These are phyloP conservation scores for Sutorius australiensis DNA, from an alignment of 768 basidiomycete genomes.

Conservation along the genomic window DNA sequence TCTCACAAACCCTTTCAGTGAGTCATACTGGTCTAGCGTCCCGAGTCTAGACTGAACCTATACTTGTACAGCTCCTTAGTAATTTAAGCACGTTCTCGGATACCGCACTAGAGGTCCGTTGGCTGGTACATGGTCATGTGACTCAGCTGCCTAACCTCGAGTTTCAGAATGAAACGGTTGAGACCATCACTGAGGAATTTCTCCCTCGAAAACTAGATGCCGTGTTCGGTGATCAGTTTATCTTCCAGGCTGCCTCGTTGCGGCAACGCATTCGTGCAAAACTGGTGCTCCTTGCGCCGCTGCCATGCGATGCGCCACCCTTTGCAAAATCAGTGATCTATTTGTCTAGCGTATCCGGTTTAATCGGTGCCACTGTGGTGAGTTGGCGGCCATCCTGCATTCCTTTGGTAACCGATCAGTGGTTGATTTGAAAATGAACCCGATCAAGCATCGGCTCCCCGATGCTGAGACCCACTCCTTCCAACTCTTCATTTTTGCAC, in stretches of 20 bases:
- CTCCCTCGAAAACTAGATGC: slow-evolving; percentile 29
- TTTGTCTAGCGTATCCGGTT: slow-evolving; percentile 27
- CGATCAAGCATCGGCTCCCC: slow-evolving; percentile 21
- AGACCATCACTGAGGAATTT: slow-evolving; percentile 25
- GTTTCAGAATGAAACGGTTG: slow-evolving; percentile 20
- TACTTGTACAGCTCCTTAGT: slow-evolving; percentile 21
- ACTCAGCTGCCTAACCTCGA: neutral
- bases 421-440: slow-evolving; percentile 4
- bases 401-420: neutral
- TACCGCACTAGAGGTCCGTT: slow-evolving; percentile 18
- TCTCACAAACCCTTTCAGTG: slow-evolving; percentile 31
- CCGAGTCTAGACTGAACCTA: neutral
- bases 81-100: slow-evolving; percentile 20
- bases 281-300: slow-evolving; percentile 25
- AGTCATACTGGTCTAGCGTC: slow-evolving; percentile 4
- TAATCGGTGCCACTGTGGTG: slow-evolving; percentile 25
- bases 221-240: slow-evolving; percentile 29
- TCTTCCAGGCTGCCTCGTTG: slow-evolving; percentile 22
- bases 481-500: slow-evolving; percentile 29
- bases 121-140: slow-evolving; percentile 1
- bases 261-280: slow-evolving; percentile 27
- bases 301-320: slow-evolving; percentile 25
- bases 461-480: slow-evolving; percentile 29
- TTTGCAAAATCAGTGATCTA: slow-evolving; percentile 34
- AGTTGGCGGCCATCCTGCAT: slow-evolving; percentile 10